Conservation (phyloP, 345 rosid genomes). For the Rhodomyrtus tomentosa region DNA sequence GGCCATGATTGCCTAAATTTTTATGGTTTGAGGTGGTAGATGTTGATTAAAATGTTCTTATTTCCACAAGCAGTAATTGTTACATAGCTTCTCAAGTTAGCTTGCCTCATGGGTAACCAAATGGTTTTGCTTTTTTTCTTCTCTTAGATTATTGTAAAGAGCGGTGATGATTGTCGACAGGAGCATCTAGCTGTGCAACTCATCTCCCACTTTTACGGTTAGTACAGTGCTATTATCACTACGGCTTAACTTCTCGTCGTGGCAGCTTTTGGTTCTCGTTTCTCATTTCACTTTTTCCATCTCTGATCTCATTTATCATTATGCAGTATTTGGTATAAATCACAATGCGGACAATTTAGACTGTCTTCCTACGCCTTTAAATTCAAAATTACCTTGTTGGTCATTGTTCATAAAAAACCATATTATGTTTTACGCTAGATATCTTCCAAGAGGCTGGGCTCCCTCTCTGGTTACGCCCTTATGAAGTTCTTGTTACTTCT, state of each 20-base stretch:
- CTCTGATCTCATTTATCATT: not conserved
- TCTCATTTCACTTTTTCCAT: not conserved
- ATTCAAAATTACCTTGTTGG: not conserved
- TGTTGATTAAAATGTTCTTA: not conserved
- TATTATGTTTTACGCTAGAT: conserved; percentile 33
- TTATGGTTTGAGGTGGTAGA: not conserved
- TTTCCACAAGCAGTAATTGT: not conserved
- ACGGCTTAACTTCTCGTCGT: not conserved
- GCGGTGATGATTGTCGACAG: conserved; percentile 99
- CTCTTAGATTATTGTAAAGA: conserved; percentile 82
- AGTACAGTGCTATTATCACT: conserved; percentile 3
- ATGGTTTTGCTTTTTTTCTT: not conserved
- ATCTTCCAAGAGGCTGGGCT: conserved; percentile 99
- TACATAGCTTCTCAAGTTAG: not conserved
- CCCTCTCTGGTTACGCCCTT: conserved; percentile 97
- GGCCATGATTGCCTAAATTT: not conserved
- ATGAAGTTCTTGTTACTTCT: conserved; percentile 92
- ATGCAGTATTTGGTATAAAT: not conserved
- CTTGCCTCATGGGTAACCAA: not conserved
- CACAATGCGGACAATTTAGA: not conserved
- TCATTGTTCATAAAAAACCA: not conserved
- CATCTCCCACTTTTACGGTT: conserved; percentile 95
- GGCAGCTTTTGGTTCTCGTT: not conserved
- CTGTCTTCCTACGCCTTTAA: not conserved
- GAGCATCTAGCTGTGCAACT: conserved; percentile 99